Evolutionary conservation across 2,329 filamentous ascomycete genomes (phyloP).

Genomic region (Hypoxylon sp.): DNA sequence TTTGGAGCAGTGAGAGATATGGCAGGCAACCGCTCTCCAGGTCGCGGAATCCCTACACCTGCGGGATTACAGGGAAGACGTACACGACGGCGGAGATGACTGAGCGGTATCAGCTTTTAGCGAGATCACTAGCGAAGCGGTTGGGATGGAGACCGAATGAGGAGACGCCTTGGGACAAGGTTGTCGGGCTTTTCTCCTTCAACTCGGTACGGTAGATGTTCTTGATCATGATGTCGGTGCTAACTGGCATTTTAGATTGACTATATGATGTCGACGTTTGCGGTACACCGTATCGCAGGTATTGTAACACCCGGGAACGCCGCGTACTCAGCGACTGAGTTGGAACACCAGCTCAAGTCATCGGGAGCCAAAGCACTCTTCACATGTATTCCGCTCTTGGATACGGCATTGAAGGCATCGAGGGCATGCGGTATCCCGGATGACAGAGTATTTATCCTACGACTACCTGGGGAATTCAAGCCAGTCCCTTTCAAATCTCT

Average conservation of each 20-base stretch:
- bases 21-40: constrained; percentile 72
- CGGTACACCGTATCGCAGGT: constrained; percentile 77
- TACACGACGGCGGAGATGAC: constrained; percentile 74
- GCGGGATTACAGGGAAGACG: constrained; percentile 75
- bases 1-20: constrained; percentile 78
- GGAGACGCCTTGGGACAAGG: constrained; percentile 83
- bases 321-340: constrained; percentile 75
- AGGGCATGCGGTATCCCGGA: constrained; percentile 72
- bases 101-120: constrained; percentile 75
- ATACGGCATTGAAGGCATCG: constrained; percentile 73
- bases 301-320: constrained; percentile 79
- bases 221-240: background rate
- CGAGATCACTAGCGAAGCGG: constrained; percentile 75
- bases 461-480: constrained; percentile 58
- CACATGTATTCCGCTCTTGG: constrained; percentile 75
- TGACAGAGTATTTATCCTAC: constrained; percentile 75
- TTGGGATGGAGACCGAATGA: constrained; percentile 78
- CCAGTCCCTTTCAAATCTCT: constrained; percentile 71
- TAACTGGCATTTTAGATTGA: constrained; percentile 65
- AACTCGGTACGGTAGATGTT: constrained; percentile 68
- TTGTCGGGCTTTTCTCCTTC: constrained; percentile 77
- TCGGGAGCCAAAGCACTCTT: constrained; percentile 77
- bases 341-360: constrained; percentile 76
- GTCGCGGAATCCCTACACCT: constrained; percentile 78
- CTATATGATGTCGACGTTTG: constrained; percentile 76